These are phyloP conservation scores for Heterobasidion annosum DNA, from an alignment of 1,284 basidiomycete species.

Conservation along the genomic window DNA sequence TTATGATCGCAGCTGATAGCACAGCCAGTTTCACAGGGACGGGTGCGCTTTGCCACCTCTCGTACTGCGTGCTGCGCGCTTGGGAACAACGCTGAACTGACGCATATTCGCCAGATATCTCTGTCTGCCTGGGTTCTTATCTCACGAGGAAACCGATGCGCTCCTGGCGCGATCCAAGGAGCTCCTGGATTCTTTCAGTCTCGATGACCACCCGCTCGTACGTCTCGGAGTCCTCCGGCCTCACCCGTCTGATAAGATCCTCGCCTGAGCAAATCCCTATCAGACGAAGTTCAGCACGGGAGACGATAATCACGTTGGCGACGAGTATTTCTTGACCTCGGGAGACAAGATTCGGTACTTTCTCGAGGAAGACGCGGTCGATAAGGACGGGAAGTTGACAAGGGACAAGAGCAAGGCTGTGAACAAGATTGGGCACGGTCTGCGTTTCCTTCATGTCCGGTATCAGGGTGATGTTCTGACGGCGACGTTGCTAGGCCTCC, in stretches of 20 bases:
- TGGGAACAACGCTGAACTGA: background rate
- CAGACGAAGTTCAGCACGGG: conserved; percentile 87
- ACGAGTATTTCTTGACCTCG: conserved; percentile 87
- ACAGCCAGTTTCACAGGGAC: conserved; percentile 35
- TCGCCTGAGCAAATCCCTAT: background rate
- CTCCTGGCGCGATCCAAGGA: conserved; percentile 66
- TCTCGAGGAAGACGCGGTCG: conserved; percentile 76
- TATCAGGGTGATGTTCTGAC: background rate
- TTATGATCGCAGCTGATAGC: background rate
- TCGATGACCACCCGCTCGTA: conserved; percentile 78
- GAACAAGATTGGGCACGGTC: conserved; percentile 82
- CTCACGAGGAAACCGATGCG: conserved; percentile 42
- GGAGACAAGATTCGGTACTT: conserved; percentile 93
- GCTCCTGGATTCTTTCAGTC: conserved; percentile 68
- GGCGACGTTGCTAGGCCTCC: conserved; percentile 48
- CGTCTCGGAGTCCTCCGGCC: conserved; percentile 11
- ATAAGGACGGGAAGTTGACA: conserved; percentile 51
- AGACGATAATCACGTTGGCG: conserved; percentile 73
- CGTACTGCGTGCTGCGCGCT: background rate
- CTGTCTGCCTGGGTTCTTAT: conserved; percentile 68
- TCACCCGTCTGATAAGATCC: background rate
- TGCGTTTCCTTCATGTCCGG: background rate
- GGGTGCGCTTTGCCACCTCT: conserved; percentile 27
- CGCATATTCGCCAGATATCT: conserved; percentile 54
- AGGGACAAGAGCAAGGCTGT: conserved; percentile 73